Conservation (phyloP, 2,329 filamentous ascomycete genomes). For the Neofusicoccum laricinum region DNA sequence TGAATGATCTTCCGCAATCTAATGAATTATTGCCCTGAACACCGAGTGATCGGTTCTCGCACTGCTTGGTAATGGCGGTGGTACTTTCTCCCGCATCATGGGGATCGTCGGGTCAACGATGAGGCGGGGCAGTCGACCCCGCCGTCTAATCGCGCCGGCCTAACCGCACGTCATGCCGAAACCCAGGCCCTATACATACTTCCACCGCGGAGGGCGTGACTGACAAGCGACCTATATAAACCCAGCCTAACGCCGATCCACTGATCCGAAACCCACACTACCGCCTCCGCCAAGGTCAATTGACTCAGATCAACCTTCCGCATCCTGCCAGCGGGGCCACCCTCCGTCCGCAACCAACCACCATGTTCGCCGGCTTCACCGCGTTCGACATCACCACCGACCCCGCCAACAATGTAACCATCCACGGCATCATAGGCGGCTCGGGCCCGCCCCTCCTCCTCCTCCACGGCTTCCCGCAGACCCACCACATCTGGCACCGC, state of each 20-base stretch:
- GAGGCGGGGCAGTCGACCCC: background rate
- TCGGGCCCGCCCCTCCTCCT: slow-evolving; percentile 44
- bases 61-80: background rate
- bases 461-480: slow-evolving; percentile 55
- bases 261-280: background rate
- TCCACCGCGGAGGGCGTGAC: background rate
- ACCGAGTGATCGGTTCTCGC: too few relatives aligned
- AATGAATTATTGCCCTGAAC: too few relatives aligned
- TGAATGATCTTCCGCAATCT: background rate
- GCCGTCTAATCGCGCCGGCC: background rate
- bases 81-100: background rate
- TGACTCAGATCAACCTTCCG: slow-evolving; percentile 2
- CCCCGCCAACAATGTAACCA: slow-evolving; percentile 34
- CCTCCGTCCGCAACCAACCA: background rate
- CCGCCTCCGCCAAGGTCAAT: background rate
- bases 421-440: slow-evolving; percentile 39
- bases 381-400: slow-evolving; percentile 7
- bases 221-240: background rate
- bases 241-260: background rate
- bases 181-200: background rate
- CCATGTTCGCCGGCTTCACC: slow-evolving; percentile 9
- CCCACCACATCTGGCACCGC: slow-evolving; percentile 52
- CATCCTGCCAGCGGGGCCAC: background rate
- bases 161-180: background rate
- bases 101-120: background rate